Percentiles rank a stretch among this genome's conserved stretches.
Conservation (phyloP, 192 early-diverging fungal genomes). For the Phycomyces blakesleeanus region DNA sequence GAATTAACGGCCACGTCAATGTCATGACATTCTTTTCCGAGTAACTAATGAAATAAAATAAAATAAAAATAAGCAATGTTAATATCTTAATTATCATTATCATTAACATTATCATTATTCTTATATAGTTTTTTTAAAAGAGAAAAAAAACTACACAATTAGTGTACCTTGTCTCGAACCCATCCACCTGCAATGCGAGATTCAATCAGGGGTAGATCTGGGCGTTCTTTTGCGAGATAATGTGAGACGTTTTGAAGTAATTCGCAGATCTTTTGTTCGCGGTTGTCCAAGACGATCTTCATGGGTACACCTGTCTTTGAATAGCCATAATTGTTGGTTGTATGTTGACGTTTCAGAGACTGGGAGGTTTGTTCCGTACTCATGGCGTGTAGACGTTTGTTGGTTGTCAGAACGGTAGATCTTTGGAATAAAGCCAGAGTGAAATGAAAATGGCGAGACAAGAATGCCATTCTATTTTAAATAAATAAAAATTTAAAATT, state of each 20-base stretch:
- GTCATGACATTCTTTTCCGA: slow-evolving; percentile 83
- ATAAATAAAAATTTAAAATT: too few species aligned
- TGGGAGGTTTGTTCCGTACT: background rate
- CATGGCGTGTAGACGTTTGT: background rate
- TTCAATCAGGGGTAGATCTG: slow-evolving; percentile 49
- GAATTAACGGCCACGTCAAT: slow-evolving; percentile 91
- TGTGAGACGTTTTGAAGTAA: slow-evolving; percentile 61
- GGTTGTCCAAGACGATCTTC: slow-evolving; percentile 50
- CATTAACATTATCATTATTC: background rate
- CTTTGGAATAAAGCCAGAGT: background rate
- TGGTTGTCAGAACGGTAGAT: background rate
- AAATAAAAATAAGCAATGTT: too few species aligned
- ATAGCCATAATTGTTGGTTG: slow-evolving; percentile 20
- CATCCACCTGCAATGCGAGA: slow-evolving; percentile 96
- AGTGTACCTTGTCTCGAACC: slow-evolving; percentile 91
- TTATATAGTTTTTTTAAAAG: background rate
- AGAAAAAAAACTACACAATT: background rate
- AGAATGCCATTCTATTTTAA: too few species aligned
- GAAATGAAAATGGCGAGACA: background rate
- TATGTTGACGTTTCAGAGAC: background rate
- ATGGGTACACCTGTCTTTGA: slow-evolving; percentile 23
- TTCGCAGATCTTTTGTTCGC: slow-evolving; percentile 65
- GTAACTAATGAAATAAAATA: slow-evolving; percentile 47
- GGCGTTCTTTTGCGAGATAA: slow-evolving; percentile 43
- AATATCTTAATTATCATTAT: background rate